phyloP scores from a whole-genome alignment of 371 early-diverging fungal genomes.

The Smittium mucronatum region DNA sequence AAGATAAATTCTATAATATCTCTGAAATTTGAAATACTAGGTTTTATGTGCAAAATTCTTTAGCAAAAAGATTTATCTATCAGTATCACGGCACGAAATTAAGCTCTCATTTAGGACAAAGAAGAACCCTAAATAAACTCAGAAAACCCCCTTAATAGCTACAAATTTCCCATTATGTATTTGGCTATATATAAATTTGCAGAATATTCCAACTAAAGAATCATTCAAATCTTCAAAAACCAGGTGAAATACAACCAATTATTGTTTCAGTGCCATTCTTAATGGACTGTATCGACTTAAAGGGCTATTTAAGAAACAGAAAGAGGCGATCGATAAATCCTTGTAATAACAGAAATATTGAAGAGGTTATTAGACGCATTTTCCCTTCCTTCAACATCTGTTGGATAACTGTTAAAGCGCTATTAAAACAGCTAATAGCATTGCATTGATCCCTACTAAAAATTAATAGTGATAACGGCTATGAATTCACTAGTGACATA shows the following conservation, averaged over 20 bases:
- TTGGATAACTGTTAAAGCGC: background rate
- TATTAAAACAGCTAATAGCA: background rate
- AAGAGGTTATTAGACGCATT: background rate
- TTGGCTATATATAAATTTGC: background rate
- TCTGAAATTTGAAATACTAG: background rate
- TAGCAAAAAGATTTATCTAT: background rate
- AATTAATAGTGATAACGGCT: background rate
- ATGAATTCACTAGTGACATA: background rate
- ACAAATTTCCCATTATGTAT: background rate
- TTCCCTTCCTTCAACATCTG: background rate
- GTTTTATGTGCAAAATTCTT: background rate
- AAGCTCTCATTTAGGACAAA: background rate
- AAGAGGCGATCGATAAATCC: background rate
- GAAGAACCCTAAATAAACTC: background rate
- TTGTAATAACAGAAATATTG: background rate
- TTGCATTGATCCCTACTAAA: background rate
- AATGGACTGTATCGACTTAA: background rate
- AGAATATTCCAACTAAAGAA: background rate
- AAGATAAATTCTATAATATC: background rate
- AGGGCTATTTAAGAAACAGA: background rate
- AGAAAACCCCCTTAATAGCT: background rate
- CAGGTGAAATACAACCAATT: background rate
- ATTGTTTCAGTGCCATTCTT: background rate
- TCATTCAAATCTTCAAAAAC: background rate
- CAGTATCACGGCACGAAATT: background rate